Evolutionary conservation across 768 basidiomycete species (phyloP).

Genomic region (Calvatia gigantea): DNA sequence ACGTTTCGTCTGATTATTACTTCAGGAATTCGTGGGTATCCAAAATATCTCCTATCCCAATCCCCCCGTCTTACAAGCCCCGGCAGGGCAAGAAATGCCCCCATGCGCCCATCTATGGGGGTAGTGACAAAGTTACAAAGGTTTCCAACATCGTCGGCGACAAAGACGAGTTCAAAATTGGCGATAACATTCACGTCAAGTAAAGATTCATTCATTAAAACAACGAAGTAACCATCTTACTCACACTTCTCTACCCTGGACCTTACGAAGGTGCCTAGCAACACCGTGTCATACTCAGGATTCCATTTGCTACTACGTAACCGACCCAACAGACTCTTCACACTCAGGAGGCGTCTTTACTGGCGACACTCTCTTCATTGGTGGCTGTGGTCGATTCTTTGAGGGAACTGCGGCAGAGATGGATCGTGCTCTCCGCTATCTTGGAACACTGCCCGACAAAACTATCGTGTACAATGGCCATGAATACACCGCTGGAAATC

Average conservation of each 20-base stretch:
- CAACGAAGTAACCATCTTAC: conserved; percentile 3
- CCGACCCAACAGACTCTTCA: conserved; percentile 39
- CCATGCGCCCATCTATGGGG: conserved; percentile 70
- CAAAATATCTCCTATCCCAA: background rate
- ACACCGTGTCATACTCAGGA: conserved; percentile 96
- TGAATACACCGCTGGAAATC: conserved; percentile 80
- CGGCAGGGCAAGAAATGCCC: conserved; percentile 40
- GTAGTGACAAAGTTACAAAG: conserved; percentile 65
- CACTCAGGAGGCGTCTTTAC: conserved; percentile 85
- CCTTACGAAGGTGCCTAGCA: conserved; percentile 59
- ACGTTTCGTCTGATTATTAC: conserved; percentile 7
- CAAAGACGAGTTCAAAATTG: conserved; percentile 76
- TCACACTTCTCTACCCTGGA: background rate
- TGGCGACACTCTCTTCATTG: conserved; percentile 89
- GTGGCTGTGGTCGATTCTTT: conserved; percentile 92
- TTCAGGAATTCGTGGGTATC: conserved; percentile 49
- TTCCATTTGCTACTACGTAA: conserved; percentile 89
- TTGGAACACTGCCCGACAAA: conserved; percentile 71
- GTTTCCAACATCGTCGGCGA: conserved; percentile 76
- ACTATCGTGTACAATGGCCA: conserved; percentile 89
- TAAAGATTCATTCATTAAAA: conserved; percentile 21
- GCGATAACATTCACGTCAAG: conserved; percentile 59
- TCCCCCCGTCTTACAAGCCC: background rate
- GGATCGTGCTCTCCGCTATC: conserved; percentile 67
- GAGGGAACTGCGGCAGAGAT: conserved; percentile 82